Evolutionary conservation across 257 asterid genomes (phyloP).

Genomic region (Nicotiana knightiana): DNA sequence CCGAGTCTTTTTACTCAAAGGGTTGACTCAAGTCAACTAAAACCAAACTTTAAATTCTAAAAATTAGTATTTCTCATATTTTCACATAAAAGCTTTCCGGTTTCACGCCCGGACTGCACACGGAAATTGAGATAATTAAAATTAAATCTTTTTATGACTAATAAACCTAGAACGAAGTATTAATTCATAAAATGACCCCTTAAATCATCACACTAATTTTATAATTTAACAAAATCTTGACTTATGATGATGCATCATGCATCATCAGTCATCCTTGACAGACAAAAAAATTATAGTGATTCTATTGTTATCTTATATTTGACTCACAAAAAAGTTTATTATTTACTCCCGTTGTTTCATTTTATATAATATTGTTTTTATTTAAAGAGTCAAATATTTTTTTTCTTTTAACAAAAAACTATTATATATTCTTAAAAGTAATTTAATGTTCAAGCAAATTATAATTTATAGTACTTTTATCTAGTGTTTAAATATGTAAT

Average conservation of each 20-base stretch:
- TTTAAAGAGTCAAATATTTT: background rate
- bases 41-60: no score
- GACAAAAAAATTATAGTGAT: background rate
- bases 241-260: background rate
- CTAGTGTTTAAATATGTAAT: background rate
- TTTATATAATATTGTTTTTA: background rate
- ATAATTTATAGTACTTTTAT: background rate
- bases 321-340: background rate
- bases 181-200: no score
- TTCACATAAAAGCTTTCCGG: no score
- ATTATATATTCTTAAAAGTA: background rate
- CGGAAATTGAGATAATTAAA: no score
- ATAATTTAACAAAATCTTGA: background rate
- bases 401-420: no score
- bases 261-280: background rate
- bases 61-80: no score
- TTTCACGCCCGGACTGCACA: no score
- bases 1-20: no score
- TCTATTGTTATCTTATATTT: background rate
- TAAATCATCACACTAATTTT: no score
- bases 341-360: background rate
- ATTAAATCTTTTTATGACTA: no score
- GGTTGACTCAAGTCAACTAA: no score
- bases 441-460: background rate
- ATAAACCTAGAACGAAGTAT: no score